Percentiles rank a stretch among this genome's conserved stretches.
These are phyloP conservation scores for Flaveria robusta DNA, from an alignment of 129 eudicot species.

Conservation along the genomic window DNA sequence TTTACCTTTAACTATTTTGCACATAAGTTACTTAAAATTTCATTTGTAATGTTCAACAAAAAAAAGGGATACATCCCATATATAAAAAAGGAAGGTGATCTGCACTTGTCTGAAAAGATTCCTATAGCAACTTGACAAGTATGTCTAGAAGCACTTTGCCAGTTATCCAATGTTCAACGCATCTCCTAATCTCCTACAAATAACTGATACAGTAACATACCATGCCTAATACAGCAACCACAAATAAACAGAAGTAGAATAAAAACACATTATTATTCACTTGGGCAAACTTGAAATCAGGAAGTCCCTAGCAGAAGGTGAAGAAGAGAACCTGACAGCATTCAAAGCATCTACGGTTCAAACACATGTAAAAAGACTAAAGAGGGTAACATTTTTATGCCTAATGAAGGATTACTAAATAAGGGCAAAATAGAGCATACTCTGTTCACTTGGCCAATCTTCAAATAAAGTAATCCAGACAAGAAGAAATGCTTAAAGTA, in stretches of 20 bases:
- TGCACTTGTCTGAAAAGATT: slow-evolving; percentile 23
- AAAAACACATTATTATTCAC: slow-evolving; percentile 13
- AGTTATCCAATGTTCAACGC: slow-evolving; percentile 6
- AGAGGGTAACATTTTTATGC: slow-evolving; percentile 7
- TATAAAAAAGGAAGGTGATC: slow-evolving; percentile 20
- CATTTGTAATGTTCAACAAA: slow-evolving; percentile 9
- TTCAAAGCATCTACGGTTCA: background rate
- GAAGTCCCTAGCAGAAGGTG: background rate
- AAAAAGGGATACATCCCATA: slow-evolving; percentile 21
- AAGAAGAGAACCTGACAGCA: slow-evolving; percentile 14
- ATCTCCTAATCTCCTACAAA: slow-evolving; percentile 27
- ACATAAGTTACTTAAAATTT: slow-evolving; percentile 4
- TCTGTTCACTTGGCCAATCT: slow-evolving; percentile 1
- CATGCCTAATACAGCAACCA: slow-evolving; percentile 22
- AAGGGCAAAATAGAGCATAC: background rate
- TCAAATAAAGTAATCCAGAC: slow-evolving; percentile 27
- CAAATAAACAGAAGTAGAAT: slow-evolving; percentile 5
- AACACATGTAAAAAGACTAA: slow-evolving; percentile 24
- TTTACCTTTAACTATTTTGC: background rate
- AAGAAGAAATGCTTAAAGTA: slow-evolving; percentile 26
- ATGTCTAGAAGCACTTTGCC: slow-evolving; percentile 12
- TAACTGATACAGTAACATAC: slow-evolving; percentile 9
- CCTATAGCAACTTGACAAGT: slow-evolving; percentile 24
- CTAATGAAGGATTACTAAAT: background rate
- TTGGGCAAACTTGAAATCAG: slow-evolving; percentile 7